Percentiles rank a stretch among this genome's conserved stretches.
Conservation (phyloP, 2,329 filamentous ascomycete species). For the Aureobasidium leucospermi region DNA sequence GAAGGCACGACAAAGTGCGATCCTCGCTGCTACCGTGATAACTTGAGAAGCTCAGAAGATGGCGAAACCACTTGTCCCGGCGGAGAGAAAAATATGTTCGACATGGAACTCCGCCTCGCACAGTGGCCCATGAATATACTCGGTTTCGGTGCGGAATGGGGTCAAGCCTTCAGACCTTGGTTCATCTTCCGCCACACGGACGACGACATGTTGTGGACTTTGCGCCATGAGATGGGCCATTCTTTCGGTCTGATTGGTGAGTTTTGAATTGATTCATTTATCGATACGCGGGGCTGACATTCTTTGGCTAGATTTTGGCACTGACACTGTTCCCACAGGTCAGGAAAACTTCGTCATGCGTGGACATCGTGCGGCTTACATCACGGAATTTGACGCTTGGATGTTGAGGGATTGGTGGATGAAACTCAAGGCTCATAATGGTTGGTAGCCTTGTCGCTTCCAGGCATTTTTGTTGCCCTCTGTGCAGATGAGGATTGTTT, state of each 20-base stretch:
- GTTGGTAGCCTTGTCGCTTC: neutral
- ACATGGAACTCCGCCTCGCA: slow-evolving; percentile 43
- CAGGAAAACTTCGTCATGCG: slow-evolving; percentile 40
- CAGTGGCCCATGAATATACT: slow-evolving; percentile 33
- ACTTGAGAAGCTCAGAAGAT: slow-evolving; percentile 32
- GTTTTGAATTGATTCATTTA: neutral
- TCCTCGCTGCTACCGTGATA: slow-evolving; percentile 37
- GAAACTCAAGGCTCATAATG: slow-evolving; percentile 23
- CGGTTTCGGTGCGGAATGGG: slow-evolving; percentile 42
- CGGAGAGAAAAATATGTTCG: slow-evolving; percentile 36
- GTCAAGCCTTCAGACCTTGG: slow-evolving; percentile 38
- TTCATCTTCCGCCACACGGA: slow-evolving; percentile 36
- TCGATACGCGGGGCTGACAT: slow-evolving; percentile 16
- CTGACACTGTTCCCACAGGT: slow-evolving; percentile 29
- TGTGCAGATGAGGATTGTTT: too few species aligned
- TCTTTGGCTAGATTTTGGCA: slow-evolving; percentile 33
- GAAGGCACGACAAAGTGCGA: slow-evolving; percentile 35
- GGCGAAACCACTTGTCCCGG: slow-evolving; percentile 35
- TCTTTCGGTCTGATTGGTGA: slow-evolving; percentile 35
- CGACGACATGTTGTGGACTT: slow-evolving; percentile 36
- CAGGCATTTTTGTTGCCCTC: too few species aligned
- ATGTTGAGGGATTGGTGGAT: slow-evolving; percentile 44
- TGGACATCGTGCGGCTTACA: slow-evolving; percentile 34
- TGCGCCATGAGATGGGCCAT: slow-evolving; percentile 42
- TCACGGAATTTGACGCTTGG: slow-evolving; percentile 46